phyloP scores from a whole-genome alignment of 257 asterid genomes.

The Scutellaria barbata region DNA sequence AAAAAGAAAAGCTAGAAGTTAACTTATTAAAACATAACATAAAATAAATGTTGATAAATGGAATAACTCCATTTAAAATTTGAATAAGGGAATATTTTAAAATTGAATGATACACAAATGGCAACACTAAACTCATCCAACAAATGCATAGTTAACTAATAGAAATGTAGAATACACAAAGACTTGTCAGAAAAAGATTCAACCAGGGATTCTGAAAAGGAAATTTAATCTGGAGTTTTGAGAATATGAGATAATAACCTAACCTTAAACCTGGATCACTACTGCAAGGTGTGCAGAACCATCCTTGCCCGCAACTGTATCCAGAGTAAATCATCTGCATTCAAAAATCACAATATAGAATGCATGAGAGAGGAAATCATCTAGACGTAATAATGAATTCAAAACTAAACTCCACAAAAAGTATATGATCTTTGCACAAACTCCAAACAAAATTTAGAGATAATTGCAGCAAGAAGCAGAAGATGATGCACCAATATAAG shows the following conservation, averaged over 20 bases:
- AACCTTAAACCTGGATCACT: slow-evolving; percentile 88
- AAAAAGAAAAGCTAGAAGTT: neutral
- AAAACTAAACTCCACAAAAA: neutral
- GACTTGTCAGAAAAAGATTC: neutral
- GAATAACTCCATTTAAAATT: neutral
- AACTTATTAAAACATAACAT: too few relatives aligned
- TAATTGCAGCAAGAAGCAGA: slow-evolving; percentile 5
- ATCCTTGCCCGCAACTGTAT: slow-evolving; percentile 91
- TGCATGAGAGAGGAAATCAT: neutral
- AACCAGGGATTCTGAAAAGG: neutral
- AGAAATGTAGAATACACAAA: neutral
- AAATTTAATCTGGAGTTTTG: neutral
- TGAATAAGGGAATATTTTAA: neutral
- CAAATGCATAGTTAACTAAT: slow-evolving; percentile 1
- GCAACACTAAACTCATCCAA: too few relatives aligned
- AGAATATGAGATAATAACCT: slow-evolving; percentile 25
- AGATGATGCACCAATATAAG: slow-evolving; percentile 18
- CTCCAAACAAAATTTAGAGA: neutral
- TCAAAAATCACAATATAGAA: slow-evolving; percentile 29
- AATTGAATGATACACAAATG: slow-evolving; percentile 1
- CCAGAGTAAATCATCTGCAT: slow-evolving; percentile 87
- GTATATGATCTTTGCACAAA: neutral
- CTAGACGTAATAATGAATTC: neutral
- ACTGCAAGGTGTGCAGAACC: slow-evolving; percentile 96
- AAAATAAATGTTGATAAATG: too few relatives aligned